phyloP scores from a whole-genome alignment of 176 grass and related monocot species.

The Tuctoria greenei region DNA sequence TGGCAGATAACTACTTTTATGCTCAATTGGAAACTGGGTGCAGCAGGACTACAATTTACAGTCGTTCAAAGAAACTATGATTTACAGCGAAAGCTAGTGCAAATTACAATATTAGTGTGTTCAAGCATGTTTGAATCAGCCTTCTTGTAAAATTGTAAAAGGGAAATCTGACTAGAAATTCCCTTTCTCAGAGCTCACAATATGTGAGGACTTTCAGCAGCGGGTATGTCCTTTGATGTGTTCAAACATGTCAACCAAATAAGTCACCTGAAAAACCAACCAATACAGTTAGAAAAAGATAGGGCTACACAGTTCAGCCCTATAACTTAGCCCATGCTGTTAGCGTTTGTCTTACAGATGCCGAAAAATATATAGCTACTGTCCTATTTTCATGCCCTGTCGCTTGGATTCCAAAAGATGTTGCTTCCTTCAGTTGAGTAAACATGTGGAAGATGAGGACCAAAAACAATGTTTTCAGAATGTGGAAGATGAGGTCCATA shows the following conservation, averaged over 20 bases:
- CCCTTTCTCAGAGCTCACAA: too few relatives aligned
- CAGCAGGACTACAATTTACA: slow-evolving; percentile 25
- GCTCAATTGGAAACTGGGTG: not conserved
- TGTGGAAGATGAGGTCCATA: slow-evolving; percentile 79
- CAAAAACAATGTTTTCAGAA: slow-evolving; percentile 28
- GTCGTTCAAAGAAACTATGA: not conserved
- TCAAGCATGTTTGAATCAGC: too few relatives aligned
- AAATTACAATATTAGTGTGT: not conserved
- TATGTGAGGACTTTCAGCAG: too few relatives aligned
- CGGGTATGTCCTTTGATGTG: too few relatives aligned
- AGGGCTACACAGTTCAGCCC: slow-evolving; percentile 14
- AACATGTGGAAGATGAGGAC: slow-evolving; percentile 71
- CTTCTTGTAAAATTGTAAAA: too few relatives aligned
- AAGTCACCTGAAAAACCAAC: not conserved
- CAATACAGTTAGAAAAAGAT: slow-evolving; percentile 31
- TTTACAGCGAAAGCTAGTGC: slow-evolving; percentile 22
- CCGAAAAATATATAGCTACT: not conserved
- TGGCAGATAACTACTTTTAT: not conserved
- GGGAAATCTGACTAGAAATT: too few relatives aligned
- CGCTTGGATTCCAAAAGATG: slow-evolving; percentile 50
- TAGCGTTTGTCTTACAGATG: slow-evolving; percentile 20
- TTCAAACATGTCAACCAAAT: not conserved
- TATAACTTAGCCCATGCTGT: slow-evolving; percentile 32
- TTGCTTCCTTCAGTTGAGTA: slow-evolving; percentile 41
- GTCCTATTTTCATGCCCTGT: slow-evolving; percentile 2